Evolutionary conservation across 1,139 yeast genomes (phyloP).

Genomic region (Dujonia santamariae): DNA sequence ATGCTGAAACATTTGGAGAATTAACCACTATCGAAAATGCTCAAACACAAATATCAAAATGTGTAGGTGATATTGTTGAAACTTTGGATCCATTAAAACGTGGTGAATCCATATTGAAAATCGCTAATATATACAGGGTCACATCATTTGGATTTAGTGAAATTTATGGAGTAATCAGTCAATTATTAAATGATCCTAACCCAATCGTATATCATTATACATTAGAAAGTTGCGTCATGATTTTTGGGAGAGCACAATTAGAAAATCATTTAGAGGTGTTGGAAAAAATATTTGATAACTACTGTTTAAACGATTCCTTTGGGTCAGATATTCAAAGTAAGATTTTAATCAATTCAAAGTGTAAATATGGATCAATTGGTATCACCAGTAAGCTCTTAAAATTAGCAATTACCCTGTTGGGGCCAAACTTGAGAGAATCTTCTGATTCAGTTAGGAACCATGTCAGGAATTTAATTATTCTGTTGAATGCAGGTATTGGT

Average conservation of each 20-base stretch:
- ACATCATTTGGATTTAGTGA: constrained; percentile 32
- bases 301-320: constrained; percentile 40
- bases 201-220: constrained; percentile 79
- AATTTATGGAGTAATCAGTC: constrained; percentile 56
- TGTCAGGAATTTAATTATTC: constrained; percentile 28
- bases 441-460: constrained; percentile 14
- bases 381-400: constrained; percentile 25
- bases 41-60: constrained; percentile 39
- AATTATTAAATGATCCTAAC: constrained; percentile 75
- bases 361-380: constrained; percentile 25
- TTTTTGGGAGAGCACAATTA: constrained; percentile 51
- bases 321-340: constrained; percentile 34
- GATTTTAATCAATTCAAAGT: constrained; percentile 27
- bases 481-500: constrained; percentile 34
- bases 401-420: constrained; percentile 33
- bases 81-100: constrained; percentile 58
- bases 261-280: constrained; percentile 49
- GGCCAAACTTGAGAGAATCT: constrained; percentile 32
- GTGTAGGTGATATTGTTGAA: constrained; percentile 58
- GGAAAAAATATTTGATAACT: constrained; percentile 45
- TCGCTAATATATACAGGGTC: constrained; percentile 57
- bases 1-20: constrained; percentile 68
- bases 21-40: constrained; percentile 30
- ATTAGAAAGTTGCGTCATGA: constrained; percentile 52
- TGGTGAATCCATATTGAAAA: constrained; percentile 57